These are phyloP conservation scores for Lanmaoa pseudosensibilis DNA, from an alignment of 768 basidiomycete species.

Conservation along the genomic window DNA sequence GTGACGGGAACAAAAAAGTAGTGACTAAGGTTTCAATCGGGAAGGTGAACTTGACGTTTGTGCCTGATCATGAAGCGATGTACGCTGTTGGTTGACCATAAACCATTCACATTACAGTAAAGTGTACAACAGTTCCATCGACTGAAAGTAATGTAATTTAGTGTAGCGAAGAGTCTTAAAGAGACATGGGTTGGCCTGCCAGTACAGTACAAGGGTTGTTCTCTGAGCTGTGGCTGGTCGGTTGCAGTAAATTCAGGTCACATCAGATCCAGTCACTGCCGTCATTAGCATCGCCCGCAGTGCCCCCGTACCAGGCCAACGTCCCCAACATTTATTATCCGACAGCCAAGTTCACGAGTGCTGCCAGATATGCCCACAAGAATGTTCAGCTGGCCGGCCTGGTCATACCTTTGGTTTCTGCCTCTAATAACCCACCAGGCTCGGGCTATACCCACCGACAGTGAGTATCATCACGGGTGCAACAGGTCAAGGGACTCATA, in stretches of 20 bases:
- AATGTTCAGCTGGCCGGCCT: slow-evolving; percentile 4
- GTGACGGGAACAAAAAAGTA: background rate
- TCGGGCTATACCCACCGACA: slow-evolving; percentile 39
- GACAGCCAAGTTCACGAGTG: background rate
- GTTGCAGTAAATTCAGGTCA: background rate
- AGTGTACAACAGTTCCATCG: no score
- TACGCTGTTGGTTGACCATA: background rate
- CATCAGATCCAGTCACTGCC: background rate
- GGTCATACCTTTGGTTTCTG: slow-evolving; percentile 21
- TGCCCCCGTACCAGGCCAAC: background rate
- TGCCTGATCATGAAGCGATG: background rate
- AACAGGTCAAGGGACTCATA: background rate
- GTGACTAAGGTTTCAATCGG: background rate
- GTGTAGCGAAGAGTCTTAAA: no score
- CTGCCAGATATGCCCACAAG: slow-evolving; percentile 6
- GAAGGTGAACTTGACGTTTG: background rate
- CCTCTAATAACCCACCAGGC: slow-evolving; percentile 4
- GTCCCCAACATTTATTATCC: background rate
- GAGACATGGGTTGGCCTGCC: no score
- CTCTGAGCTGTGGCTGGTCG: background rate
- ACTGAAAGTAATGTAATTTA: background rate
- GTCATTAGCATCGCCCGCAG: slow-evolving; percentile 2
- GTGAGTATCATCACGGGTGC: slow-evolving; percentile 30
- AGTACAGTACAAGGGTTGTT: background rate
- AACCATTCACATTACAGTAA: background rate